phyloP scores from a whole-genome alignment of 2,329 filamentous ascomycete genomes.

The Fusarium oxysporum region DNA sequence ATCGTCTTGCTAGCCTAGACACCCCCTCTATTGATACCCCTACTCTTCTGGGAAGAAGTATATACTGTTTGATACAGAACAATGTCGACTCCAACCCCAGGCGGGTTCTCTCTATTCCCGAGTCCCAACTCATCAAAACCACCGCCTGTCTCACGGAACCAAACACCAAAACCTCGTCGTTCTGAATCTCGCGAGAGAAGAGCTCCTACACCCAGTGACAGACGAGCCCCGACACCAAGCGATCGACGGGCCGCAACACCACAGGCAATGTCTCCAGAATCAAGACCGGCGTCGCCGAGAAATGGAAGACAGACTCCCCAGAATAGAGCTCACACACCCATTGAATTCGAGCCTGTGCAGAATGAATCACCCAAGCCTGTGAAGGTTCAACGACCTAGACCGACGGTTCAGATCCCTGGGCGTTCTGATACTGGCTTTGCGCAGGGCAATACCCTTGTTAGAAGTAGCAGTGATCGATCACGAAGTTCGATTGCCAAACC shows the following conservation, averaged over 20 bases:
- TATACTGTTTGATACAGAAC: conserved; percentile 39
- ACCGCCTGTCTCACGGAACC: conserved; percentile 51
- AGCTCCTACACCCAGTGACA: conserved; percentile 48
- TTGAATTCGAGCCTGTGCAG: conserved; percentile 49
- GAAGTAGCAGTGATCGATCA: conserved; percentile 62
- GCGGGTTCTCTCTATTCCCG: conserved; percentile 69
- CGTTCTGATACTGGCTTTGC: conserved; percentile 57
- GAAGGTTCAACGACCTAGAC: conserved; percentile 55
- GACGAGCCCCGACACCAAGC: conserved; percentile 47
- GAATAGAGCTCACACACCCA: conserved; percentile 49
- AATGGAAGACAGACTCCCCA: conserved; percentile 50
- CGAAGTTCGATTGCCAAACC: conserved; percentile 69
- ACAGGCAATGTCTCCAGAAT: conserved; percentile 30
- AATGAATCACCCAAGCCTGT: conserved; percentile 40
- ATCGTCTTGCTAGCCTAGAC: conserved; percentile 22
- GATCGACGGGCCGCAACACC: conserved; percentile 45
- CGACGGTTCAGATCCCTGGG: conserved; percentile 56
- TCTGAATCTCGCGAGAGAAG: conserved; percentile 53
- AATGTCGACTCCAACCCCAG: conserved; percentile 58
- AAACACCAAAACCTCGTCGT: conserved; percentile 54
- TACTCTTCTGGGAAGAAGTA: conserved; percentile 46
- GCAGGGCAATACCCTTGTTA: conserved; percentile 58
- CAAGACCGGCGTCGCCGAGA: conserved; percentile 38
- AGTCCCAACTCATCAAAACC: conserved; percentile 57
- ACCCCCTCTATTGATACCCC: conserved; percentile 15